These are phyloP conservation scores for Climacium dendroides DNA, from an alignment of 225 moss, liverwort and hornwort species.

Conservation along the genomic window DNA sequence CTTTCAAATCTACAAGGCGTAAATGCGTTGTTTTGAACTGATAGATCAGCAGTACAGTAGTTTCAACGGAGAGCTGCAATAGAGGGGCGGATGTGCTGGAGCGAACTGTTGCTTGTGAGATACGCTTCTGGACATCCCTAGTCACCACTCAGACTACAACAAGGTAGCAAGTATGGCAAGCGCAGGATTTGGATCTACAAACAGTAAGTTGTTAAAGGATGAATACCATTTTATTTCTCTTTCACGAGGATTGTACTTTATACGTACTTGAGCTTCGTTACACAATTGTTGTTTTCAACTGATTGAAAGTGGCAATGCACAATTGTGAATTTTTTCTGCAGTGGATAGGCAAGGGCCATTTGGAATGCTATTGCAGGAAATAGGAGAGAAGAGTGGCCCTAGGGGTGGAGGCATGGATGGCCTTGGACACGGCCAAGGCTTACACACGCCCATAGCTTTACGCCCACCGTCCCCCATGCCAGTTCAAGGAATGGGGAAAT, in stretches of 20 bases:
- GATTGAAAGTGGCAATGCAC: background rate
- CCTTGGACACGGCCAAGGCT: conserved; percentile 9
- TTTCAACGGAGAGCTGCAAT: background rate
- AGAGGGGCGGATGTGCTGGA: background rate
- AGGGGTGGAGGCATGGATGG: conserved; percentile 21
- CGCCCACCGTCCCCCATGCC: conserved; percentile 23
- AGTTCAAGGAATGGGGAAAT: background rate
- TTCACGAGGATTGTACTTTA: background rate
- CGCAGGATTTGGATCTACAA: background rate
- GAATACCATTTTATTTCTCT: background rate
- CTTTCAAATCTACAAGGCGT: background rate
- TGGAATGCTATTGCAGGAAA: conserved; percentile 16
- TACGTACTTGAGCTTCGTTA: background rate
- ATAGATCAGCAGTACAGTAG: background rate
- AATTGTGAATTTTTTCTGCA: background rate
- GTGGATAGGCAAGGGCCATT: conserved; percentile 28
- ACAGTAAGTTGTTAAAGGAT: background rate
- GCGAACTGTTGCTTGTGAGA: background rate
- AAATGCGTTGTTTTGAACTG: background rate
- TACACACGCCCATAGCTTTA: conserved; percentile 31
- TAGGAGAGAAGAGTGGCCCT: conserved; percentile 13
- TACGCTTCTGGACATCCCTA: background rate
- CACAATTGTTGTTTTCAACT: background rate
- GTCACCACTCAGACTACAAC: background rate
- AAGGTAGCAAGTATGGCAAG: background rate